phyloP scores from a whole-genome alignment of 768 basidiomycete genomes.

The Tricholomella constricta region DNA sequence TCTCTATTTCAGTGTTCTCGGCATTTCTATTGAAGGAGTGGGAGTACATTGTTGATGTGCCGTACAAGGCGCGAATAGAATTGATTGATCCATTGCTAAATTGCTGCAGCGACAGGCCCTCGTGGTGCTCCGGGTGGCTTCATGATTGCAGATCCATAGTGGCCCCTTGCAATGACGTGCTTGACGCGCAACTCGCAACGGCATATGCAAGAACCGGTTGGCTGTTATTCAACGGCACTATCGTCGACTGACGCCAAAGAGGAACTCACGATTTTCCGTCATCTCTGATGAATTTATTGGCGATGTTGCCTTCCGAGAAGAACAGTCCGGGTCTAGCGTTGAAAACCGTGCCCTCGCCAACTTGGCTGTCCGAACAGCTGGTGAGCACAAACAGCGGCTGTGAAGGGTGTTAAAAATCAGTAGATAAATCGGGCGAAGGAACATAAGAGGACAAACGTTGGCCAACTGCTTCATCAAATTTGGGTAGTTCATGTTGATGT shows the following conservation, averaged over 20 bases:
- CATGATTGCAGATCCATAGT: conserved; percentile 24
- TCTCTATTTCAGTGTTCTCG: not conserved
- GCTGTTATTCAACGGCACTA: too few relatives aligned
- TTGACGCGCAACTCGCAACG: conserved; percentile 18
- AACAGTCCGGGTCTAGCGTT: conserved; percentile 23
- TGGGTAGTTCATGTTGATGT: conserved; percentile 23
- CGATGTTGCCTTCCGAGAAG: conserved; percentile 26
- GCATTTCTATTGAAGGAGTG: too few relatives aligned
- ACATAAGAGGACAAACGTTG: conserved; percentile 26
- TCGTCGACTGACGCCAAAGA: too few relatives aligned
- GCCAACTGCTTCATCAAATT: conserved; percentile 33
- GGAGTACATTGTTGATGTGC: conserved; percentile 20
- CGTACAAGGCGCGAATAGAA: conserved; percentile 24
- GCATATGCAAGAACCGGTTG: conserved; percentile 22
- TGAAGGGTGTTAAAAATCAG: not conserved
- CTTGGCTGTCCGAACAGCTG: conserved; percentile 25
- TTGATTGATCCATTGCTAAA: conserved; percentile 27
- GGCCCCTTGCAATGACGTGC: conserved; percentile 27
- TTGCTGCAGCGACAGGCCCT: conserved; percentile 8
- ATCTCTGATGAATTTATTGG: conserved; percentile 19
- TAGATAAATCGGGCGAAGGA: not conserved
- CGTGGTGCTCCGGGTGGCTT: conserved; percentile 9
- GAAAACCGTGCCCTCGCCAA: conserved; percentile 25
- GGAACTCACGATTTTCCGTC: conserved; percentile 21
- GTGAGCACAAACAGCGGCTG: conserved; percentile 24